phyloP scores from a whole-genome alignment of 805 yeast genomes.

The Saccharomycopsis selenospora region DNA sequence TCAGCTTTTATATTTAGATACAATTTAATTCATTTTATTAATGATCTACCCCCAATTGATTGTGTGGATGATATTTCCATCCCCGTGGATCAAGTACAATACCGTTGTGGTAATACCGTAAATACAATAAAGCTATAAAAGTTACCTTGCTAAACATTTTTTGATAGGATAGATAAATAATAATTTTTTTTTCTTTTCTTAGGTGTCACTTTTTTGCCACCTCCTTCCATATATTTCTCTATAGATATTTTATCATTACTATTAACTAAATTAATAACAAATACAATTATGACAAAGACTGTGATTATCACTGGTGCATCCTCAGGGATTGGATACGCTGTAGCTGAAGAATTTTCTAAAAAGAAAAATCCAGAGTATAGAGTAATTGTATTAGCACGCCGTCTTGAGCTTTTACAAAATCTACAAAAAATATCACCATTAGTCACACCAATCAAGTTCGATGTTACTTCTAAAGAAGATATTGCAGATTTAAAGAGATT shows the following conservation, averaged over 20 bases:
- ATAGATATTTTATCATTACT: too few species aligned
- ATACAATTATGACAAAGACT: conserved; percentile 29
- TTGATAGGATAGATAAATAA: too few species aligned
- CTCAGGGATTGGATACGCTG: conserved; percentile 48
- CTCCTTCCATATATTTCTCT: too few species aligned
- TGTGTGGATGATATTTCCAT: background rate
- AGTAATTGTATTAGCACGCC: conserved; percentile 33
- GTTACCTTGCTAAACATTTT: too few species aligned
- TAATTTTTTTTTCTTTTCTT: too few species aligned
- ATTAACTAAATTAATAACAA: too few species aligned
- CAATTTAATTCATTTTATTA: background rate
- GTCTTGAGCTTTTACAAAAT: conserved; percentile 27
- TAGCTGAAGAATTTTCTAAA: conserved; percentile 38
- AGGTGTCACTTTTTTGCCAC: too few species aligned
- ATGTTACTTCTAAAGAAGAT: conserved; percentile 31
- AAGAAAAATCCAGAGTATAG: conserved; percentile 32
- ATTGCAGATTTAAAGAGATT: conserved; percentile 25
- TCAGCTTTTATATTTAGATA: background rate
- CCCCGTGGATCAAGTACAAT: background rate
- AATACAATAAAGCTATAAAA: background rate
- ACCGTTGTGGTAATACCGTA: background rate
- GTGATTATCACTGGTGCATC: conserved; percentile 58
- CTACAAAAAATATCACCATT: conserved; percentile 25
- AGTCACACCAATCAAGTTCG: conserved; percentile 29
- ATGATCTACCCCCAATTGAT: background rate